These are phyloP conservation scores for Quercus rubra DNA, from an alignment of 306 rosid genomes.

Conservation along the genomic window DNA sequence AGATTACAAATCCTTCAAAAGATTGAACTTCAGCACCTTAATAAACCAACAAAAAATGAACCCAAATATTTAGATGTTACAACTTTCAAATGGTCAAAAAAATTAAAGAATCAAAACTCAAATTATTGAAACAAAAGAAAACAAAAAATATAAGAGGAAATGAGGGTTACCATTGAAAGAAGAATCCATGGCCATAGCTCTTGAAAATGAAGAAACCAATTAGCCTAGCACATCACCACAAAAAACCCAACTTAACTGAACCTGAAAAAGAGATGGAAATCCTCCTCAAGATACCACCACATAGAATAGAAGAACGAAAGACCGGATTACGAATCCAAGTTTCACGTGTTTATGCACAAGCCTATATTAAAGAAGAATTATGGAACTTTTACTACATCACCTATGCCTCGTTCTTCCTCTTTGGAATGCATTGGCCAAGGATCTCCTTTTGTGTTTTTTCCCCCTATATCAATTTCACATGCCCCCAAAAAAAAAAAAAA, in stretches of 20 bases:
- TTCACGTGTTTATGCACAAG: too few relatives aligned
- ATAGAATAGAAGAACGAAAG: conserved; percentile 7
- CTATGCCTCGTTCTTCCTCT: too few relatives aligned
- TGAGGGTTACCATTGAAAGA: conserved; percentile 55
- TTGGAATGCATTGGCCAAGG: too few relatives aligned
- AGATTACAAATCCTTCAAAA: conserved; percentile 21
- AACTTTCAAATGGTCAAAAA: too few relatives aligned
- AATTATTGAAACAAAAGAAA: background rate
- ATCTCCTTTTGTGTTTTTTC: too few relatives aligned
- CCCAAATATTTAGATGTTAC: too few relatives aligned
- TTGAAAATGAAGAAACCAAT: conserved; percentile 36
- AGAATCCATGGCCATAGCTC: conserved; percentile 63
- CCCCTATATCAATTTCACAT: too few relatives aligned
- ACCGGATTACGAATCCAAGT: too few relatives aligned
- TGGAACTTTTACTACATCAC: too few relatives aligned
- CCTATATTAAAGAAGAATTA: too few relatives aligned
- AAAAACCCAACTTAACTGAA: conserved; percentile 30
- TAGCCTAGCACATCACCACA: conserved; percentile 55
- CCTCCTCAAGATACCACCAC: background rate
- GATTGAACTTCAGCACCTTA: conserved; percentile 13
- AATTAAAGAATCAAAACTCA: conserved; percentile 19
- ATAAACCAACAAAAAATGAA: conserved; percentile 7
- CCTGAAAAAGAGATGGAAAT: conserved; percentile 41
- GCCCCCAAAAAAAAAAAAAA: too few relatives aligned
- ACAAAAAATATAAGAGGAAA: background rate